A percentile compares a stretch with the other conserved stretches of the same genome.
Conservation (phyloP, 352 stramenopile genomes). For the Thraustochytrium sp. region DNA sequence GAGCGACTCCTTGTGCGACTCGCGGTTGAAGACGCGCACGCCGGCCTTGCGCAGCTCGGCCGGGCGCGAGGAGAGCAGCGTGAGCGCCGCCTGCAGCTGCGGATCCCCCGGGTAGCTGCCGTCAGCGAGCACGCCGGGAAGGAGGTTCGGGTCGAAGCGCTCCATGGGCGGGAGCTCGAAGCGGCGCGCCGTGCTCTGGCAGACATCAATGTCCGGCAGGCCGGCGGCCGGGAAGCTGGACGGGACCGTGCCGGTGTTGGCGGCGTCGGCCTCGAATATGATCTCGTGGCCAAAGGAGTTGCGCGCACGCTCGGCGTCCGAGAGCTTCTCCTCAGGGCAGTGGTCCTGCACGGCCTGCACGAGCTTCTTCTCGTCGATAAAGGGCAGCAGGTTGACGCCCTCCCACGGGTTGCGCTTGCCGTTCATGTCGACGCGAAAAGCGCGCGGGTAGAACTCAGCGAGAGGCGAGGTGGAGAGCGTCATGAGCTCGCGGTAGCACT, state of each 20-base stretch:
- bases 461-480: constrained; percentile 87
- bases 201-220: constrained; percentile 13
- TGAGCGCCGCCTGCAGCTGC: background rate
- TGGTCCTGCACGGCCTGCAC: constrained; percentile 81
- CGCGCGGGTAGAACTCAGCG: constrained; percentile 83
- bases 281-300: constrained; percentile 65
- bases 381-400: constrained; percentile 96
- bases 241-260: constrained; percentile 58
- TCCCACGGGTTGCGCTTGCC: constrained; percentile 95
- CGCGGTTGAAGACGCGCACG: constrained; percentile 33
- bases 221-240: background rate
- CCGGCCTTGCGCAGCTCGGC: constrained; percentile 9
- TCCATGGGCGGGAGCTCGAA: constrained; percentile 29
- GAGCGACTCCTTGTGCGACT: constrained; percentile 66
- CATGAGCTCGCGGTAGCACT: constrained; percentile 78
- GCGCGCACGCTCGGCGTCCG: constrained; percentile 72
- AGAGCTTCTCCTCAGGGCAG: constrained; percentile 80
- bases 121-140: background rate
- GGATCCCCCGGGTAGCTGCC: constrained; percentile 1
- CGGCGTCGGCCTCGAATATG: background rate
- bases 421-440: constrained; percentile 83
- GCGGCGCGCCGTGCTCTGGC: constrained; percentile 9
- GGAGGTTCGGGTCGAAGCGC: background rate
- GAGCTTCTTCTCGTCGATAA: constrained; percentile 89
- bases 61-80: background rate